These are phyloP conservation scores for Gracilaria gracilis DNA, from an alignment of 23 red algal genomes.

Conservation along the genomic window DNA sequence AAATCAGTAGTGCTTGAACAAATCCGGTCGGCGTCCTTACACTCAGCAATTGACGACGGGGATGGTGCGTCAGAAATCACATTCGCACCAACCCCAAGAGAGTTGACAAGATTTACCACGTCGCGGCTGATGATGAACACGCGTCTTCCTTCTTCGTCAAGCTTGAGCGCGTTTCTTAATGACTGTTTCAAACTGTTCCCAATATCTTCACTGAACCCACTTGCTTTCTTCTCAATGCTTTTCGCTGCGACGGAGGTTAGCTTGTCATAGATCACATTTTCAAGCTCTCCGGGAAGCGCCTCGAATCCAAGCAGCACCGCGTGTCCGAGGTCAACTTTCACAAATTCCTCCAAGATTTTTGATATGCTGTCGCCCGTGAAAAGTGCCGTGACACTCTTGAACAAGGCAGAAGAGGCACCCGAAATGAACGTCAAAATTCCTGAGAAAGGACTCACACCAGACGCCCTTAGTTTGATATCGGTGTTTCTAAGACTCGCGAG, in stretches of 20 bases:
- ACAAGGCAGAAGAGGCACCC: background rate
- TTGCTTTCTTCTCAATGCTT: background rate
- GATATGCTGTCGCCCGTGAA: background rate
- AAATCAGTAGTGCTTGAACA: too few relatives aligned
- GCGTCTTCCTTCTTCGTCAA: background rate
- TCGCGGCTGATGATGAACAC: background rate
- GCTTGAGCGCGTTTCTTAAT: background rate
- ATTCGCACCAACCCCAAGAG: too few relatives aligned
- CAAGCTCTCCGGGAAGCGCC: background rate
- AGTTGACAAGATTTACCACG: background rate
- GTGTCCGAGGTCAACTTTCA: background rate
- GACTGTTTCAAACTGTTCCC: background rate
- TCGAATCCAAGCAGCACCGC: background rate
- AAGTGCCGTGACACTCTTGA: background rate
- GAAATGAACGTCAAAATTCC: background rate
- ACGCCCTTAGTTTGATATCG: background rate
- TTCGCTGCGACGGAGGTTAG: background rate
- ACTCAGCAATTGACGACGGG: too few relatives aligned
- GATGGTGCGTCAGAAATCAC: too few relatives aligned
- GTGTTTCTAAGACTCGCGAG: background rate
- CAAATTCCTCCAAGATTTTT: background rate
- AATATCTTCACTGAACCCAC: background rate
- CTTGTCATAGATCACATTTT: background rate
- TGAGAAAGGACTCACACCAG: background rate
- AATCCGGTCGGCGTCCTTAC: too few relatives aligned